These are phyloP conservation scores for Fusarium annulatum DNA, from an alignment of 2,329 filamentous ascomycete species.

Conservation along the genomic window DNA sequence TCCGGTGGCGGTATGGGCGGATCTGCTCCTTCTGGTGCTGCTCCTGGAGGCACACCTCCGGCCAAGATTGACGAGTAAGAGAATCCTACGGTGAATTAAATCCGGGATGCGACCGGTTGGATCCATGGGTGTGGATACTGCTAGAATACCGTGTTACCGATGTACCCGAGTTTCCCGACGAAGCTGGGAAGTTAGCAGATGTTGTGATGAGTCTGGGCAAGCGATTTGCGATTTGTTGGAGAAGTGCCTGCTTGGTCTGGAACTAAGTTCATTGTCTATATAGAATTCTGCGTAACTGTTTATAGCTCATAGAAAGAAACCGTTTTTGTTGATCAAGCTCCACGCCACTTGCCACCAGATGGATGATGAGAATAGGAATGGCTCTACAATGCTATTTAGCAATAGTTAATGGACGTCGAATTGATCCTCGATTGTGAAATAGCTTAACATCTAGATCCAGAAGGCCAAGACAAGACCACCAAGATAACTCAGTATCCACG, in stretches of 20 bases:
- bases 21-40: constrained; percentile 10
- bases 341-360: too few species aligned
- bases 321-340: neutral
- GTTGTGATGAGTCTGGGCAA: neutral
- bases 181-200: neutral
- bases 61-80: neutral
- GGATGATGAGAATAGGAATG: neutral
- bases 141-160: neutral
- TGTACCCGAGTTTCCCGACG: neutral
- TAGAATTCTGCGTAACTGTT: neutral
- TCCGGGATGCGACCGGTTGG: neutral
- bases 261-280: neutral
- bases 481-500: constrained; percentile 14
- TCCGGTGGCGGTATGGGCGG: constrained; percentile 19
- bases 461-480: constrained; percentile 14
- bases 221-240: neutral
- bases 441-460: neutral
- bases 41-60: constrained; percentile 5
- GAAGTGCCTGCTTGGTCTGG: neutral
- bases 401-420: neutral
- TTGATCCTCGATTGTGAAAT: neutral
- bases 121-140: neutral
- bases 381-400: neutral
- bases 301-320: neutral
- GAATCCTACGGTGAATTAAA: neutral